Percentiles rank a stretch among this genome's conserved stretches.
These are phyloP conservation scores for Hyphopichia pseudoburtonii DNA, from an alignment of 1,139 yeast species.

Conservation along the genomic window DNA sequence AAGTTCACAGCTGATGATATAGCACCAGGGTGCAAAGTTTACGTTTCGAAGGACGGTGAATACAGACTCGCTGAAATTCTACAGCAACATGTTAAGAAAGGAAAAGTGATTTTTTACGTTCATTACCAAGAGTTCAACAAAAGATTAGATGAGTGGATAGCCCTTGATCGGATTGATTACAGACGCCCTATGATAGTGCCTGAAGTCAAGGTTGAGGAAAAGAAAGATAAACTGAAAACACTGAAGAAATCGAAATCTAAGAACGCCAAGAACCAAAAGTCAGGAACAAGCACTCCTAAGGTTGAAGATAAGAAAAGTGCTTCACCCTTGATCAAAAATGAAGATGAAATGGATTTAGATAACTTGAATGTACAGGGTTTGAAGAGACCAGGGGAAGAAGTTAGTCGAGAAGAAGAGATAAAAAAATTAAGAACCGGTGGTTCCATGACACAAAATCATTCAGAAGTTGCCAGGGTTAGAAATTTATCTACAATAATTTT, in stretches of 20 bases:
- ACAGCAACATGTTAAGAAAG: slow-evolving; percentile 73
- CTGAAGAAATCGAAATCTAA: slow-evolving; percentile 14
- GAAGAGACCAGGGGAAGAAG: slow-evolving; percentile 63
- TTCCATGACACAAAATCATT: slow-evolving; percentile 90
- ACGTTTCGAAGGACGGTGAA: slow-evolving; percentile 78
- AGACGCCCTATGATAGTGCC: slow-evolving; percentile 70
- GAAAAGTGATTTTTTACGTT: slow-evolving; percentile 80
- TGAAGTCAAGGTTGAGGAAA: slow-evolving; percentile 52
- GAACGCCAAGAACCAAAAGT: slow-evolving; percentile 12
- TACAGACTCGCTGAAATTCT: slow-evolving; percentile 81
- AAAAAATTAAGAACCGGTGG: slow-evolving; percentile 90
- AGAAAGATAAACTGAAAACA: slow-evolving; percentile 23
- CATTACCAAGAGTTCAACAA: slow-evolving; percentile 94
- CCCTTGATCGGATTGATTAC: slow-evolving; percentile 67
- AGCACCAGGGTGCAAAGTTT: slow-evolving; percentile 74
- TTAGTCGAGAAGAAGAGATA: slow-evolving; percentile 86
- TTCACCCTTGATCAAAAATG: slow-evolving; percentile 27
- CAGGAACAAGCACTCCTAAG: slow-evolving; percentile 22
- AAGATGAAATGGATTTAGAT: slow-evolving; percentile 84
- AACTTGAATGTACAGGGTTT: slow-evolving; percentile 82
- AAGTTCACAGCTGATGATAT: slow-evolving; percentile 48
- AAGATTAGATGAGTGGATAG: slow-evolving; percentile 88
- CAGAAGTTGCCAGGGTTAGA: slow-evolving; percentile 89
- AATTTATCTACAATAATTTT: slow-evolving; percentile 74
- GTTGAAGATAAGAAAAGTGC: slow-evolving; percentile 21